Conservation (phyloP, 2,329 filamentous ascomycete genomes). For the Stachybotrys elegans region DNA sequence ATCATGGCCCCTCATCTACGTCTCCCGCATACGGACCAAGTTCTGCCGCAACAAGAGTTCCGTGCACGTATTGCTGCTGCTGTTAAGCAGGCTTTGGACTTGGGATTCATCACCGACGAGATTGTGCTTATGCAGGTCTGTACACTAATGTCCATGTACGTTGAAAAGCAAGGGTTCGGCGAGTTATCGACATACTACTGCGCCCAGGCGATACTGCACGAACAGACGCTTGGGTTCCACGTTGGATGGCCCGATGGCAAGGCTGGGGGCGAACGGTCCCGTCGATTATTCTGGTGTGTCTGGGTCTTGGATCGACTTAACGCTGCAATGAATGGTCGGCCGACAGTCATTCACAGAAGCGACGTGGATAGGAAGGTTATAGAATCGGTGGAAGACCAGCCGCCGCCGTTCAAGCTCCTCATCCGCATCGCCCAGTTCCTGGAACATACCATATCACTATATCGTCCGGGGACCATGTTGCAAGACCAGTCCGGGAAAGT, state of each 20-base stretch:
- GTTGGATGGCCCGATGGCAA: slow-evolving; percentile 16
- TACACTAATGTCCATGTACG: slow-evolving; percentile 13
- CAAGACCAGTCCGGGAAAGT: slow-evolving; percentile 5
- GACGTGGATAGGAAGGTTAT: slow-evolving; percentile 15
- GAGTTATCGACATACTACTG: slow-evolving; percentile 12
- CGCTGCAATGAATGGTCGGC: slow-evolving; percentile 16
- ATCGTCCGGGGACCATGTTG: slow-evolving; percentile 12
- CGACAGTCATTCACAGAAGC: slow-evolving; percentile 15
- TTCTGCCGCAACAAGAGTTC: slow-evolving; percentile 11
- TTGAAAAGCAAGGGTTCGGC: slow-evolving; percentile 10
- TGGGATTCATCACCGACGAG: slow-evolving; percentile 11
- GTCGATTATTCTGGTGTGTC: slow-evolving; percentile 17
- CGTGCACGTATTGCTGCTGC: slow-evolving; percentile 9
- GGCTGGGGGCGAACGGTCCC: slow-evolving; percentile 11
- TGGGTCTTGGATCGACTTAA: slow-evolving; percentile 18
- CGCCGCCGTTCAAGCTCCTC: slow-evolving; percentile 15
- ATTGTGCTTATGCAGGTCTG: slow-evolving; percentile 11
- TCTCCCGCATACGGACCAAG: slow-evolving; percentile 5
- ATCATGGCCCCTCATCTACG: slow-evolving; percentile 11
- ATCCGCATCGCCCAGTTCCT: slow-evolving; percentile 15
- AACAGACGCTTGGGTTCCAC: slow-evolving; percentile 18
- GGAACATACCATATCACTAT: slow-evolving; percentile 15
- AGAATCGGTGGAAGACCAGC: slow-evolving; percentile 13
- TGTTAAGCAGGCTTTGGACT: slow-evolving; percentile 10
- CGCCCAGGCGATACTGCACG: slow-evolving; percentile 15